A percentile compares a stretch with the other conserved stretches of the same genome.
phyloP scores from a whole-genome alignment of 179 eudicot species.

The Drosera spatulata region DNA sequence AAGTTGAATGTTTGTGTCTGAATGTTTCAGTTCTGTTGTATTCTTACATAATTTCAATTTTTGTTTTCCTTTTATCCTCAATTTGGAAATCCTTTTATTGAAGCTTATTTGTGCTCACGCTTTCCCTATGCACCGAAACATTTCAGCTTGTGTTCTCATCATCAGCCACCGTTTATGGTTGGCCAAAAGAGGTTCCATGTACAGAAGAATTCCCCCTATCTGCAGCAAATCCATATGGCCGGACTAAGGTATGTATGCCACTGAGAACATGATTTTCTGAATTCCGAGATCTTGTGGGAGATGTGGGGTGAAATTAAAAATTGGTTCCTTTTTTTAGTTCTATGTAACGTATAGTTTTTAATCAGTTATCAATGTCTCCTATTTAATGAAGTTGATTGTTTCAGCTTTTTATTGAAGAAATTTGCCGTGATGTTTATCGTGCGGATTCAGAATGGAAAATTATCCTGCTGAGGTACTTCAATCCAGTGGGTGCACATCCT shows the following conservation, averaged over 20 bases:
- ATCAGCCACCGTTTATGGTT: conserved; percentile 98
- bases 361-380: neutral
- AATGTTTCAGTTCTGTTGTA: neutral
- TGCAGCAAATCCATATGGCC: conserved; percentile 91
- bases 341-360: neutral
- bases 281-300: neutral
- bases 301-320: neutral
- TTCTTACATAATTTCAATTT: neutral
- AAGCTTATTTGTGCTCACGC: neutral
- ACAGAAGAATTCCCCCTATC: conserved; percentile 77
- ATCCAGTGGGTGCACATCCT: conserved; percentile 95
- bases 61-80: neutral
- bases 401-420: conserved; percentile 92
- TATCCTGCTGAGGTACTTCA: conserved; percentile 86
- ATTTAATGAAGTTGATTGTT: conserved; percentile 8
- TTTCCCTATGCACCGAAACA: neutral
- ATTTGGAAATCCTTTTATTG: neutral
- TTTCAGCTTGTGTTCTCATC: conserved; percentile 96
- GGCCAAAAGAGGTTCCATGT: conserved; percentile 92
- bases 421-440: conserved; percentile 62
- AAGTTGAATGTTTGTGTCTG: neutral
- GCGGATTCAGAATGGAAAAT: conserved; percentile 78
- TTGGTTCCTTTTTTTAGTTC: neutral
- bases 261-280: neutral
- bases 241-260: conserved; percentile 59